Percentiles rank a stretch among this genome's conserved stretches.
Evolutionary conservation across 331 rosid genomes (phyloP).

Genomic region (Erythrophleum ivorense): DNA sequence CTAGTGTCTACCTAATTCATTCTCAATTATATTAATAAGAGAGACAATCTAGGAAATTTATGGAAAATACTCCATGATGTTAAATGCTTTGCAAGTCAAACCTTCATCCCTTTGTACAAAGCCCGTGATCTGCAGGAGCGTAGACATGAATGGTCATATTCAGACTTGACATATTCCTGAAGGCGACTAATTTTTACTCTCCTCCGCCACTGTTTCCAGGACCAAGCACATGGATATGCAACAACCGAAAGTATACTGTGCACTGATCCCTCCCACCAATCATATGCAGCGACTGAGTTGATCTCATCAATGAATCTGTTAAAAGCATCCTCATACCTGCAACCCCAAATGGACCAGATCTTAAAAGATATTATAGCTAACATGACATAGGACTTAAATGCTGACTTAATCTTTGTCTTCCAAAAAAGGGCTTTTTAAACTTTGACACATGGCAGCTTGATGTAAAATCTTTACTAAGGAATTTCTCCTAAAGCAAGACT

Average conservation of each 20-base stretch:
- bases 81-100: conserved; percentile 51
- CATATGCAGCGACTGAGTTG: conserved; percentile 96
- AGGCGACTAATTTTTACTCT: conserved; percentile 85
- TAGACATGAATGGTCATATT: conserved; percentile 95
- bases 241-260: conserved; percentile 91
- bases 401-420: conserved; percentile 8
- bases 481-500: conserved; percentile 14
- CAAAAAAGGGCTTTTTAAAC: conserved; percentile 7
- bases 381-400: conserved; percentile 24
- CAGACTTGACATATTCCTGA: conserved; percentile 94
- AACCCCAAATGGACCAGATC: conserved; percentile 39
- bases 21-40: conserved; percentile 12
- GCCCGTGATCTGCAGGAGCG: conserved; percentile 98
- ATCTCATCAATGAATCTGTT: conserved; percentile 95
- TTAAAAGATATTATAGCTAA: conserved; percentile 28
- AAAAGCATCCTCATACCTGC: conserved; percentile 96
- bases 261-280: conserved; percentile 99
- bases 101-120: conserved; percentile 99
- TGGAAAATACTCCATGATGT: conserved; percentile 37
- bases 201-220: conserved; percentile 98
- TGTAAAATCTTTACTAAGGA: conserved; percentile 24
- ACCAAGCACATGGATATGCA: conserved; percentile 99
- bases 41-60: conserved; percentile 30
- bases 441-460: conserved; percentile 17
- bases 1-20: conserved; percentile 31